phyloP scores from a whole-genome alignment of 2,329 filamentous ascomycete species.

The Cladobotryum protrusum region DNA sequence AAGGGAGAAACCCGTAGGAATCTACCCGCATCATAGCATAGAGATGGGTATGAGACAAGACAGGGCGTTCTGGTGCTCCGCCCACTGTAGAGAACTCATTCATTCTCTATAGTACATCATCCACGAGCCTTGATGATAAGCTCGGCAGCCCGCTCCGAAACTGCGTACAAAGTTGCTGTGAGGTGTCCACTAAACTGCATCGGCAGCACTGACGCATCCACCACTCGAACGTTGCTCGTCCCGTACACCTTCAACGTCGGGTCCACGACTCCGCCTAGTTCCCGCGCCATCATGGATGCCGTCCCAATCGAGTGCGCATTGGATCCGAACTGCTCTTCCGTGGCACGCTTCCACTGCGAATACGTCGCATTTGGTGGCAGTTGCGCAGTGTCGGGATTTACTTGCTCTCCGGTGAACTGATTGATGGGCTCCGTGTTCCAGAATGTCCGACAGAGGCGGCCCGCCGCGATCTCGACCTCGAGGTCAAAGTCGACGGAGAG shows the following conservation, averaged over 20 bases:
- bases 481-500: constrained; percentile 47
- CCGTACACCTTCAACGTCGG: constrained; percentile 38
- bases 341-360: constrained; percentile 14
- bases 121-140: constrained; percentile 21
- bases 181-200: constrained; percentile 34
- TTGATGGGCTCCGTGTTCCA: constrained; percentile 24
- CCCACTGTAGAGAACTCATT: too few relatives aligned
- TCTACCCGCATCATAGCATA: too few relatives aligned
- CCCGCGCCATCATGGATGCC: constrained; percentile 41
- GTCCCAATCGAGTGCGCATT: constrained; percentile 45
- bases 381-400: not conserved
- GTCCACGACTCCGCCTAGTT: constrained; percentile 40
- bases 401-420: constrained; percentile 1
- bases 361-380: constrained; percentile 10
- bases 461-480: constrained; percentile 34
- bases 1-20: too few relatives aligned
- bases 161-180: constrained; percentile 22
- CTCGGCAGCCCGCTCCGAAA: constrained; percentile 35
- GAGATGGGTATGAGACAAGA: too few relatives aligned
- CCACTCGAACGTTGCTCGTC: constrained; percentile 36
- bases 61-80: too few relatives aligned
- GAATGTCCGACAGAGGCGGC: constrained; percentile 24
- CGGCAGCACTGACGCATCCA: constrained; percentile 41
- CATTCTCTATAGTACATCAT: not conserved
- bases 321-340: constrained; percentile 6